Percentiles rank a stretch among this genome's conserved stretches.
Evolutionary conservation across 176 grass and related monocot species (phyloP).

Genomic region (Thalia dealbata): DNA sequence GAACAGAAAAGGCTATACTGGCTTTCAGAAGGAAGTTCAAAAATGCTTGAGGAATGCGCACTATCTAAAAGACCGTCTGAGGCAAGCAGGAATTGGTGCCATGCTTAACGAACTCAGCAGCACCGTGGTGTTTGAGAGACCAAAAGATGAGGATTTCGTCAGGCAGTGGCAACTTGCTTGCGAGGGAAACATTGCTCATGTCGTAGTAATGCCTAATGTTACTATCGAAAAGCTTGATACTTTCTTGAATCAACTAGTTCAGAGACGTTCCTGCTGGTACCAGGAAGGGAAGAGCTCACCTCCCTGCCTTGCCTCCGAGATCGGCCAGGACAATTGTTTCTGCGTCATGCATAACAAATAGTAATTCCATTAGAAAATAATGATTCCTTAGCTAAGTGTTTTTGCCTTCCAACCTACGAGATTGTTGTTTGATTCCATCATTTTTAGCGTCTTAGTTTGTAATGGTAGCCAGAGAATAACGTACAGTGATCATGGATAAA

Average conservation of each 20-base stretch:
- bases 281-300: constrained; percentile 34
- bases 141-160: constrained; percentile 70
- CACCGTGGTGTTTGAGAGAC: constrained; percentile 81
- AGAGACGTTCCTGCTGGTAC: constrained; percentile 50
- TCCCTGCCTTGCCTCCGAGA: constrained; percentile 43
- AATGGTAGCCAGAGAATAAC: neutral
- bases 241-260: constrained; percentile 53
- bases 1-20: constrained; percentile 45
- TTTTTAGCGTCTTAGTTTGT: neutral
- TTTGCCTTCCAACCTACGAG: neutral
- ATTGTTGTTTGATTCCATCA: neutral
- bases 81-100: constrained; percentile 41
- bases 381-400: neutral
- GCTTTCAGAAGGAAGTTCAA: constrained; percentile 62
- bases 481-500: neutral
- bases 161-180: constrained; percentile 79
- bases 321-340: constrained; percentile 46
- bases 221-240: constrained; percentile 61
- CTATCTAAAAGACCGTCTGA: constrained; percentile 42
- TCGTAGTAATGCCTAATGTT: constrained; percentile 85
- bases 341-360: constrained; percentile 36
- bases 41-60: constrained; percentile 58
- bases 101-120: constrained; percentile 87
- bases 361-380: constrained; percentile 14
- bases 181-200: constrained; percentile 60